Evolutionary conservation across 352 stramenopile species (phyloP), one percentile per base, ranked within the genome.

Genomic region (Phytophthora macrochlamydospora): DNA sequence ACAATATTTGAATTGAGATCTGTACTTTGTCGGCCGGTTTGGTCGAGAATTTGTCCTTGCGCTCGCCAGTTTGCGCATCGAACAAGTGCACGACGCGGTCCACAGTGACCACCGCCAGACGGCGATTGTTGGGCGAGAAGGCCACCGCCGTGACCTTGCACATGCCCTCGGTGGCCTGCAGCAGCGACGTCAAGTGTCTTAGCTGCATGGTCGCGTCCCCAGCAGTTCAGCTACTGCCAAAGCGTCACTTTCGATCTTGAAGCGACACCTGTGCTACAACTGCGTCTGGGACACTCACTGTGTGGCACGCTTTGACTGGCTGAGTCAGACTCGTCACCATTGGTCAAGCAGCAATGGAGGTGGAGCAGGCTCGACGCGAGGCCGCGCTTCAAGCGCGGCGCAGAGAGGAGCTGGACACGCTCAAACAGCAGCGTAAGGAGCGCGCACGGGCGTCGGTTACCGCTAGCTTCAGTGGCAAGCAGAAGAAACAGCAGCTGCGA

Each of bases 41-140:
- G 46, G 95, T 98, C 11, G 91, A 97, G 72, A 98, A 98, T 71
- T 98, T 98, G 67, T 98, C 94, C 67, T 96, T 94, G 48, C 90
- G 81, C 65, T 98, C 91, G 7, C 94, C 94, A 2, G 87, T 97
- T 51, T 97, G 74, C 13, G 95, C 92, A 59, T 98, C 93, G 65
- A 97, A 98, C 56, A 98, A 83, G 56, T 94, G 80, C 55, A 98
- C 93, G n/a, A 98, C 90, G 57, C 93, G 81, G 56, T 98, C 94
- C 31, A 97, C 90, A 0, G 93, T 98, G 37, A 97, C 94, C 32
- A 98, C 89, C 0, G 95, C 95, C 7, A 98, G 83, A 38, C 90
- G 85, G 28, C 87, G 87, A 60, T 97, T 98, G 74, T 98, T 98
- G 32, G 94, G 91, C 48, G 94, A 97, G 78, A 91, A 98, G 30